Evolutionary conservation across 352 stramenopile species (phyloP).

Genomic region (Phytopythium litorale): DNA sequence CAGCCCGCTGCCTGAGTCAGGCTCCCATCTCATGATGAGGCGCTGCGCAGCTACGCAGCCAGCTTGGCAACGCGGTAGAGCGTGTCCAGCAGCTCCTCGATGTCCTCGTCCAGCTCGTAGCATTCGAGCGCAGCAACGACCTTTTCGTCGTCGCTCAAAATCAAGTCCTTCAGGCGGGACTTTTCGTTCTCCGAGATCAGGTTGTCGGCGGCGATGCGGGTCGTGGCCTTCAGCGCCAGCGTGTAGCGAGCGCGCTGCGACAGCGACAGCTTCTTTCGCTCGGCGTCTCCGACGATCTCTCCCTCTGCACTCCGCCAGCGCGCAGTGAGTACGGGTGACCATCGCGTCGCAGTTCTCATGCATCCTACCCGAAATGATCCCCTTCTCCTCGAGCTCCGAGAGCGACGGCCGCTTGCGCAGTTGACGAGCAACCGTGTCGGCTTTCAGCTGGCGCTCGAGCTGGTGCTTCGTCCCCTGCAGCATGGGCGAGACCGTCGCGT

Average conservation of each 20-base stretch:
- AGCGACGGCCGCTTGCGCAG: conserved; percentile 68
- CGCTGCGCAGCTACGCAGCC: conserved; percentile 7
- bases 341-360: conserved; percentile 1
- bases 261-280: conserved; percentile 40
- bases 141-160: conserved; percentile 75
- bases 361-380: conserved; percentile 60
- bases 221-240: conserved; percentile 72
- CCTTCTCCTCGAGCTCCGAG: conserved; percentile 69
- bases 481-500: conserved; percentile 44
- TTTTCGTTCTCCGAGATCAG: conserved; percentile 78
- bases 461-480: conserved; percentile 72
- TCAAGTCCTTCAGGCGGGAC: conserved; percentile 76
- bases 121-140: conserved; percentile 73
- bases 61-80: conserved; percentile 76
- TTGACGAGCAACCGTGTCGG: conserved; percentile 60
- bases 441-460: conserved; percentile 68
- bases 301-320: conserved; percentile 38
- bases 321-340: background rate
- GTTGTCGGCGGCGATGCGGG: conserved; percentile 77
- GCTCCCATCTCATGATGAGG: background rate
- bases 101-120: conserved; percentile 81
- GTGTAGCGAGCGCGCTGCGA: conserved; percentile 71
- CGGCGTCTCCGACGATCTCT: conserved; percentile 47
- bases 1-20: background rate
- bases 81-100: conserved; percentile 84